phyloP scores from a whole-genome alignment of 1,284 basidiomycete species.

The Golubevia sp. region DNA sequence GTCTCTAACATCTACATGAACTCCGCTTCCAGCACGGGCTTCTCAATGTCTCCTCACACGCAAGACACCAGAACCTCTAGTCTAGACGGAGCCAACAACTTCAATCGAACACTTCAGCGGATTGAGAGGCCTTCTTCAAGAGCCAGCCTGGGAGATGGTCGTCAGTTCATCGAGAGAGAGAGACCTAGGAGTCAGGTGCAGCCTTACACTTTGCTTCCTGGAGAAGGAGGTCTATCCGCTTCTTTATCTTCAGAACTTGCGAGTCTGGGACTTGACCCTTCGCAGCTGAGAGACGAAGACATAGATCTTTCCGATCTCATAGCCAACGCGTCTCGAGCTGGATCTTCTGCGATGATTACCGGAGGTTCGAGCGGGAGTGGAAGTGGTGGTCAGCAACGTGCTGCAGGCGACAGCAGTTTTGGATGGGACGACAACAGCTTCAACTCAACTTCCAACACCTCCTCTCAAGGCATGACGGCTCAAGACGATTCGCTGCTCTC shows the following conservation, averaged over 20 bases:
- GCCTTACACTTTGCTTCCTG: not conserved
- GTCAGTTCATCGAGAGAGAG: not conserved
- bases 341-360: not conserved
- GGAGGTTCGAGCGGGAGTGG: not conserved
- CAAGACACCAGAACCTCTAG: not conserved
- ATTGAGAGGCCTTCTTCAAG: not conserved
- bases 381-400: not conserved
- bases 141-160: not conserved
- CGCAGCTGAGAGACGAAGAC: not conserved
- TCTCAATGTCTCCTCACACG: not conserved
- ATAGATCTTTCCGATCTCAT: not conserved
- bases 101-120: no score
- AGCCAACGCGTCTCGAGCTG: not conserved
- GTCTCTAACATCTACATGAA: not conserved
- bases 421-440: not conserved
- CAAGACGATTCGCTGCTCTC: no score
- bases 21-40: not conserved
- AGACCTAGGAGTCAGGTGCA: not conserved
- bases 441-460: not conserved
- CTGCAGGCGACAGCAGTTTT: not conserved
- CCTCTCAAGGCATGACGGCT: not conserved
- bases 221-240: not conserved
- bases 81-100: not conserved
- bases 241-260: not conserved
- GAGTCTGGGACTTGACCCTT: not conserved